Conservation (phyloP, 2,329 filamentous ascomycete genomes). For the Talaromyces sp. region DNA sequence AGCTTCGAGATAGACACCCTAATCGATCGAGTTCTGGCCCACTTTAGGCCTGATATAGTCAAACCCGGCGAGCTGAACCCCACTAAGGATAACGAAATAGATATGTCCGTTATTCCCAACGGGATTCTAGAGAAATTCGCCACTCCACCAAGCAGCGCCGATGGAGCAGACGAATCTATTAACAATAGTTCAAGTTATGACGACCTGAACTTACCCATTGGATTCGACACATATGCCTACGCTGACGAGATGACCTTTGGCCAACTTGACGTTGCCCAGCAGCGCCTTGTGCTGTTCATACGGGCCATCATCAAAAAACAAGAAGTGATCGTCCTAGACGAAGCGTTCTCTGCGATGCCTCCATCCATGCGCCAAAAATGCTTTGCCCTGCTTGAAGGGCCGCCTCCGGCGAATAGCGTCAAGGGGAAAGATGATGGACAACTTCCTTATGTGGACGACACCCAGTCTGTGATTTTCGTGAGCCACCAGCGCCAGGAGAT, state of each 20-base stretch:
- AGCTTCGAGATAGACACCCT: conserved; percentile 51
- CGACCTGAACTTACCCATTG: neutral
- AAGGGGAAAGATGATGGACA: neutral
- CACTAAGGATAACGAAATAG: conserved; percentile 2
- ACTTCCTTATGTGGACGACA: conserved; percentile 13
- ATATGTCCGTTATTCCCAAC: conserved; percentile 8
- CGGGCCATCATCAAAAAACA: conserved; percentile 74
- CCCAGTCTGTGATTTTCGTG: conserved; percentile 85
- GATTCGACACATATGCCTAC: conserved; percentile 45
- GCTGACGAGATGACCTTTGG: conserved; percentile 74
- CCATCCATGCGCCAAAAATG: conserved; percentile 80
- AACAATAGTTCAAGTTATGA: neutral
- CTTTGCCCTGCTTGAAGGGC: conserved; percentile 68
- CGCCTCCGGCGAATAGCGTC: neutral
- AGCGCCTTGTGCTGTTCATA: conserved; percentile 80
- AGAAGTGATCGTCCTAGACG: conserved; percentile 78
- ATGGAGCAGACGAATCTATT: neutral
- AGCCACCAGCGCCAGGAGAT: conserved; percentile 89
- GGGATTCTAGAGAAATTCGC: neutral
- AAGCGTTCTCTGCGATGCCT: conserved; percentile 84
- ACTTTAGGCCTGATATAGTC: conserved; percentile 76
- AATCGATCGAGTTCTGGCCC: conserved; percentile 65
- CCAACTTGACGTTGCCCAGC: conserved; percentile 47
- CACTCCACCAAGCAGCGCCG: neutral
- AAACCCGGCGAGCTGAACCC: conserved; percentile 31